Evolutionary conservation across 305 asterid species (phyloP), one percentile per base, ranked within the genome.

Genomic region (Fraxinus dipetala): DNA sequence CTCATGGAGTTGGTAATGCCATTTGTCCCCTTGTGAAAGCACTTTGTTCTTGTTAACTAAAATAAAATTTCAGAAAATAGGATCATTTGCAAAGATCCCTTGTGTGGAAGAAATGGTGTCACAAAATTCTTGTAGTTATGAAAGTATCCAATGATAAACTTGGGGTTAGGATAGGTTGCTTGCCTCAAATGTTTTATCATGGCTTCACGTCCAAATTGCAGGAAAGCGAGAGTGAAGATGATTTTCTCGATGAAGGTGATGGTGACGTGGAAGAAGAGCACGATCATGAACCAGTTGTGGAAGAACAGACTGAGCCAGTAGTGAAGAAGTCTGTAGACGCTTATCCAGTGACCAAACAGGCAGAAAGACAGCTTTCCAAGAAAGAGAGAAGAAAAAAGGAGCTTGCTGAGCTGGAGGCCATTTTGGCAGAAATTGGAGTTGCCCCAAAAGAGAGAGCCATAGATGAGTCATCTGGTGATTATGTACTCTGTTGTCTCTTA

Each of bases 151-250:
- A 43, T 76, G 24, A 8, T 35, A 78, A 59, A 59, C 74, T 36
- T 4, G 2, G 59, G 74, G 5, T 48, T 56, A 5, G 45, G 77
- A 54, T 77, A 48, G 63, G 51, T 80, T 78, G 36, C 31, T 34
- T 26, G 77, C 40, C 34, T 86, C 28, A 34, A 45, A 63, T 74
- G 9, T 32, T 18, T 14, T 56, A n/a, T 80, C 6, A 28, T 45
- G 61, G 40, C 77, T 79, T 9, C 4, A n/a, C 76, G 13, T 76
- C 79, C 38, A 38, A 79, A 79, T 79, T 35, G 28, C 87, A 90
- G 93, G 90, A 87, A 85, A 88, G 87, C 59, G 93, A 88, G 78
- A 88, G 88, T 80, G 91, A 90, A 80, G 93, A 87, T 54, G 93
- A 87, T 54, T 86, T 87, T 40, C 54, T 84, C 63, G 91, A 85